Base-by-base conservation (phyloP, 140 eudicot genomes). In the Flaveria floridana region DNA sequence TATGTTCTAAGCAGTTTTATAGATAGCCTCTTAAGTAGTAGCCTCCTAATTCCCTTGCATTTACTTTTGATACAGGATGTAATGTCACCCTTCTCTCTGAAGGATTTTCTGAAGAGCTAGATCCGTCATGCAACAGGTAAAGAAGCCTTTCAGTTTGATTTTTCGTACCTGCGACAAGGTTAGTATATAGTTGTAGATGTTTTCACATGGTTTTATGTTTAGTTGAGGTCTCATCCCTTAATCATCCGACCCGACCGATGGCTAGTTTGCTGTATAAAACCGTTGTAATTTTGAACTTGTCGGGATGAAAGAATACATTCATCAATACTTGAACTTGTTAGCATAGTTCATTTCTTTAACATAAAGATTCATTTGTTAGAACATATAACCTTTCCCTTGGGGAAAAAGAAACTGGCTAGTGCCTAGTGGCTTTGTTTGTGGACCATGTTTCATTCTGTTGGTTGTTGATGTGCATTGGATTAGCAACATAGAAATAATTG, bases 81-180 rank as follows among this genome's bases (percentile, higher is more conserved):
- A 39, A 50, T 28, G 67, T 79, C 84, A 3, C 75, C 83, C 21
- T 87, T 89, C 72, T 87, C 86, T 64, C 78, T 89, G 76, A 85
- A 83, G 86, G 96, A 89, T 67, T 89, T 89, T 68, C 63, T 89
- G 72, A 83, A 85, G 79, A 73, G 86, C 81, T 87, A 85, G 85
- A 71, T 37, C 70, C 8, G 69, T 2, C 2, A 15, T 13, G 68
- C 37, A 39, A 34, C 14, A 25, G 3, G 10, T 25, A 55, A n/a
- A 18, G 21, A 19, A 56, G 50, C 41, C 73, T 25, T 59, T 70
- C 82, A 51, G 65, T 70, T 57, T 72, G 74, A 63, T 76, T 70
- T 57, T 50, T 28, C 65, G 0, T n/a, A 51, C 62, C 23, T 14
- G 46, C 51, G 47, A 53, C 58, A 23, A 65, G 21, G 67, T 78